Evolutionary conservation across 2,329 filamentous ascomycete genomes (phyloP), one percentile per base, ranked within the genome.

Genomic region (Fusarium pininemorale): DNA sequence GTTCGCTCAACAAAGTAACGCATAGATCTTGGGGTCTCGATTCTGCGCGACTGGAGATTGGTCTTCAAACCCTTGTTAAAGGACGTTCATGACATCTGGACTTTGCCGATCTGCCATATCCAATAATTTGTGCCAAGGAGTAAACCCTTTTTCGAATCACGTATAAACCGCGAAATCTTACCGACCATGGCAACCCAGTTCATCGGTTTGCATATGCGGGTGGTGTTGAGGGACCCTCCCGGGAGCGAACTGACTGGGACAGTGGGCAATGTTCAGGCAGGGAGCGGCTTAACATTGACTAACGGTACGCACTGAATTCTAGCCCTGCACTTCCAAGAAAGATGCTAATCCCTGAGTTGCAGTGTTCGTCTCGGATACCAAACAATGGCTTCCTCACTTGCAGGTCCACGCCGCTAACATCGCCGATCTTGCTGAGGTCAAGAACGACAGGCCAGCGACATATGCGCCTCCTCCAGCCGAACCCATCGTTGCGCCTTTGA

Each of bases 191-290:
- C 91, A 55, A 86, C 87, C 68, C 87, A 90, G 79, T 94, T 96
- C 81, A 90, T 94, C 78, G 94, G 94, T 70, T 88, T 94, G 81
- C 90, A 92, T 69, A 94, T 96, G 83, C 85, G 90, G 69, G 91
- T 96, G 78, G 92, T 91, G 41, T 87, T 96, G 73, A 89, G 88
- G 77, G 86, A 90, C 66, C 92, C 92, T 59, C 87, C 88, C 6
- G 89, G 89, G 69, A 89, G 88, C 47, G 86, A 89, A 77, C 84
- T 96, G 56, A 90, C 90, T 69, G 94, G 94, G 58, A 89, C 90
- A 28, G 92, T 97, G 41, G 88, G 90, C 69, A 87, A 91, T 75
- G 91, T 96, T 61, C 87, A 85, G 67, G 84, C 92, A 70, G 91
- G 92, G 32, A 88, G 90, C 79, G 91, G 90, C 69, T 84, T 97